phyloP scores from a whole-genome alignment of 2,329 filamentous ascomycete species.

The Onygenales sp. region DNA sequence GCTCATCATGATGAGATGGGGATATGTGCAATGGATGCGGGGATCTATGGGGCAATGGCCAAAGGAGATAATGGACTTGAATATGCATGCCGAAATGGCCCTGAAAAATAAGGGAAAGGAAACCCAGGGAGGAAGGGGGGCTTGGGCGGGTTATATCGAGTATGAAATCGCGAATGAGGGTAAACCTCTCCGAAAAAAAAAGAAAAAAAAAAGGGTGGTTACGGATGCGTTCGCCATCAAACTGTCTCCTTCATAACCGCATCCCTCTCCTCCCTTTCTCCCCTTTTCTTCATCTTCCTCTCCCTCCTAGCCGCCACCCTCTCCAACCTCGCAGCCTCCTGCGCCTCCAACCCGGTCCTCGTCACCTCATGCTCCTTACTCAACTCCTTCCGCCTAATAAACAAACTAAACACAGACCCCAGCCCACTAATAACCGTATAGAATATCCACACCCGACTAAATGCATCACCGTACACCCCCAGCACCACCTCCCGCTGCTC shows the following conservation, averaged over 20 bases:
- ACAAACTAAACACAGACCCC: constrained; percentile 30
- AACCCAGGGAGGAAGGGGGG: too few relatives aligned
- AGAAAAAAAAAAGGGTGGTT: background rate
- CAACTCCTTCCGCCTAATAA: constrained; percentile 29
- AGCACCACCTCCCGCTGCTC: constrained; percentile 25
- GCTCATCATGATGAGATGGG: too few relatives aligned
- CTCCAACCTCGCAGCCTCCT: constrained; percentile 34
- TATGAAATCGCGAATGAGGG: too few relatives aligned
- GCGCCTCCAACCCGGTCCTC: constrained; percentile 36
- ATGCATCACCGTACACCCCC: constrained; percentile 30
- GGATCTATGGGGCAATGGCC: too few relatives aligned
- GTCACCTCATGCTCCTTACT: constrained; percentile 32
- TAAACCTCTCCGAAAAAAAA: background rate
- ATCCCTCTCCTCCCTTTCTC: background rate
- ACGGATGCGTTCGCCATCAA: background rate
- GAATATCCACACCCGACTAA: constrained; percentile 44
- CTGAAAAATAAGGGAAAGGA: too few relatives aligned
- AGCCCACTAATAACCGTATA: constrained; percentile 31
- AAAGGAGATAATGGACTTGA: too few relatives aligned
- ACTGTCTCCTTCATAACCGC: background rate
- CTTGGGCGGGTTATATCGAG: too few relatives aligned
- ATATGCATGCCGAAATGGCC: too few relatives aligned
- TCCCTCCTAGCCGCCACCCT: constrained; percentile 6
- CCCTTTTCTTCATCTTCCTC: constrained; percentile 1
- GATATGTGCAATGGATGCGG: too few relatives aligned